A percentile compares a stretch with the other conserved stretches of the same genome.
Conservation (phyloP, 345 rosid genomes). For the Zanthoxylum bungeanum region DNA sequence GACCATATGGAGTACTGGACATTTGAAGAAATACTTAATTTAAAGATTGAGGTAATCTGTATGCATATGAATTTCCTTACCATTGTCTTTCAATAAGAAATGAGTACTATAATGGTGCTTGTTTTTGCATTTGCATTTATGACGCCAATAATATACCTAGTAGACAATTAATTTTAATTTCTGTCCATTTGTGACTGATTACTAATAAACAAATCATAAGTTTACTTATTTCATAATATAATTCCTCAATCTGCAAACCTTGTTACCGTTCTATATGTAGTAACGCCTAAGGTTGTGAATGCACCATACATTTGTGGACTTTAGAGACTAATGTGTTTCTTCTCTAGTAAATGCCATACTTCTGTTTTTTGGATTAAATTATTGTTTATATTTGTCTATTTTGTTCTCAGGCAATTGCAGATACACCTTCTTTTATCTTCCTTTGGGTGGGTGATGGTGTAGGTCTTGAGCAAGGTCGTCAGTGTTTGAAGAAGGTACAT, state of each 20-base stretch:
- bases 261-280: neutral
- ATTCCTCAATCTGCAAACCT: no score
- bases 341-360: neutral
- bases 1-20: conserved; percentile 99
- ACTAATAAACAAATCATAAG: neutral
- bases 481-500: conserved; percentile 87
- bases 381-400: neutral
- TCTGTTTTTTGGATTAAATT: neutral
- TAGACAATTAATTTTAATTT: neutral
- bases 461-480: conserved; percentile 98
- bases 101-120: conserved; percentile 9
- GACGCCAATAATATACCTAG: neutral
- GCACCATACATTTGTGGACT: neutral
- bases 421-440: conserved; percentile 95
- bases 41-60: conserved; percentile 81
- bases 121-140: neutral
- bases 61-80: conserved; percentile 8
- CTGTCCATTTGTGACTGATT: neutral
- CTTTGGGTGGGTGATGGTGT: conserved; percentile 99
- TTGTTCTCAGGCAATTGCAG: conserved; percentile 80
- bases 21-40: conserved; percentile 87
- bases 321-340: neutral
- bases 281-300: neutral
- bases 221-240: no score
- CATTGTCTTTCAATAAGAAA: neutral